Conservation (phyloP, 73 alveolate species). For the Tetrahymena thermophila region DNA sequence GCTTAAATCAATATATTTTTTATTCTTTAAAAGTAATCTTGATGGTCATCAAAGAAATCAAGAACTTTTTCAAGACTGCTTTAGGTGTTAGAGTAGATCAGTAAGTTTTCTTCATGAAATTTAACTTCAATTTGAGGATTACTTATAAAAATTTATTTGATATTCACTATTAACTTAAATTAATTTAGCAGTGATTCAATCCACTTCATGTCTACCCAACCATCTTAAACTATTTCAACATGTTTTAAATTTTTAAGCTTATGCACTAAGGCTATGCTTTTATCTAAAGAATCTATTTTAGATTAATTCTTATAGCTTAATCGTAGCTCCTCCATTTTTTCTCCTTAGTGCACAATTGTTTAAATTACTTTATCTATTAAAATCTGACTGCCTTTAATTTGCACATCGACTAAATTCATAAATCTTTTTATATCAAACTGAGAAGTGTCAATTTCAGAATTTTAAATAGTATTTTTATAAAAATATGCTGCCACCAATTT, state of each 20-base stretch:
- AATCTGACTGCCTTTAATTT: not conserved
- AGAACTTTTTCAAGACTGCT: not conserved
- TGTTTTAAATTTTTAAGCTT: not conserved
- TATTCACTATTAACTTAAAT: not conserved
- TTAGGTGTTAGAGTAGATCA: not conserved
- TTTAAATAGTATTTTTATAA: not conserved
- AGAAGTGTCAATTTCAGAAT: not conserved
- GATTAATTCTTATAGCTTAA: not conserved
- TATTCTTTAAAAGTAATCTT: not conserved
- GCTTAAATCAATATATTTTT: not conserved
- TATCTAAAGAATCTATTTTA: not conserved
- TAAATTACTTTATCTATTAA: not conserved
- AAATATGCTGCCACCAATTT: not conserved
- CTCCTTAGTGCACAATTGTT: not conserved
- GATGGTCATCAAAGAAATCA: not conserved
- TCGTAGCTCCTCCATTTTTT: not conserved
- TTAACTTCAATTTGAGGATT: not conserved
- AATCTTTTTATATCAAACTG: not conserved
- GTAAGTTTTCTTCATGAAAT: not conserved
- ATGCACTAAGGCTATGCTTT: not conserved
- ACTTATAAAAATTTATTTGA: not conserved
- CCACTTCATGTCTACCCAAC: not conserved
- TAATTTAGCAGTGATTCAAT: not conserved
- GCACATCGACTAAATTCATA: not conserved
- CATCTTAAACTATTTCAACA: not conserved